These are phyloP conservation scores for Dothiorella sarmentorum DNA, from an alignment of 2,329 filamentous ascomycete genomes.

Conservation along the genomic window DNA sequence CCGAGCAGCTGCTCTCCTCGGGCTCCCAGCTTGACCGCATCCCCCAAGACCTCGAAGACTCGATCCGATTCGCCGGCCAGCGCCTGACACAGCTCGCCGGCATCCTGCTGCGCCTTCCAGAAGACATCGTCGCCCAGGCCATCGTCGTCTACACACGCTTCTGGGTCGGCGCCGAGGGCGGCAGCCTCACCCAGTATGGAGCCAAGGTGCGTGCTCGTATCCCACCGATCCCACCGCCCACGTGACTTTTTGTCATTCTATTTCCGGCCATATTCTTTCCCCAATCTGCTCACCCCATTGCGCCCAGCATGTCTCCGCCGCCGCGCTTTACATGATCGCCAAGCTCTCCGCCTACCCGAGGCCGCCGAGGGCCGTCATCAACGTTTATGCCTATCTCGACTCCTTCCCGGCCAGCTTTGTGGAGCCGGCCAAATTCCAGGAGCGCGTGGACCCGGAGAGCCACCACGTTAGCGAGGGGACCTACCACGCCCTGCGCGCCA, in stretches of 20 bases:
- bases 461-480: constrained; percentile 68
- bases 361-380: constrained; percentile 74
- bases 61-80: constrained; percentile 67
- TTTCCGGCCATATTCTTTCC: too few relatives aligned
- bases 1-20: constrained; percentile 63
- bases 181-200: constrained; percentile 49
- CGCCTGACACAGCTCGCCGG: constrained; percentile 75
- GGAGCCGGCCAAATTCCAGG: constrained; percentile 35
- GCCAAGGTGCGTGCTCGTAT: constrained; percentile 52
- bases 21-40: constrained; percentile 56
- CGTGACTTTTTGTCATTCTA: neutral
- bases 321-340: constrained; percentile 72
- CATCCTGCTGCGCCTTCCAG: constrained; percentile 76
- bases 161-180: constrained; percentile 62
- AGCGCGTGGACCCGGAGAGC: constrained; percentile 25
- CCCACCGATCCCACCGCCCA: too few relatives aligned
- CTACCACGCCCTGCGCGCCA: constrained; percentile 63
- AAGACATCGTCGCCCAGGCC: constrained; percentile 81
- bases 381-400: constrained; percentile 78
- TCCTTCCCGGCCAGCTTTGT: constrained; percentile 59
- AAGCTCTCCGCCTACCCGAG: constrained; percentile 78
- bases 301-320: constrained; percentile 74
- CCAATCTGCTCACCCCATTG: constrained; percentile 20
- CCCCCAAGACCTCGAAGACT: constrained; percentile 66
- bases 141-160: constrained; percentile 79